phyloP scores from a whole-genome alignment of 495 filamentous ascomycete species.

The Amphirosellinia nigrospora region DNA sequence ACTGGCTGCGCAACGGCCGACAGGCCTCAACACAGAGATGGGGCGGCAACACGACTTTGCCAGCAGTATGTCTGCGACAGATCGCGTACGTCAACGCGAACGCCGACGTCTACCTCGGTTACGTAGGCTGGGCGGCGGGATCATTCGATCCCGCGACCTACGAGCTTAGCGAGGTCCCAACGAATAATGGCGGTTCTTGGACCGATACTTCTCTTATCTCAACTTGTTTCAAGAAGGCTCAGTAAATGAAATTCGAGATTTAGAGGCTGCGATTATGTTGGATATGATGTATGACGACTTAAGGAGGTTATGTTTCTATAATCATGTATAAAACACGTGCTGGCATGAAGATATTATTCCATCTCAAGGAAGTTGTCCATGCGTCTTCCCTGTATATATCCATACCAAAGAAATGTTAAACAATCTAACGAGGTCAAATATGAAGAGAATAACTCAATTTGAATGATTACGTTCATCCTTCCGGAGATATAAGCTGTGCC shows the following conservation, averaged over 20 bases:
- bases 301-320: background rate
- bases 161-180: constrained; percentile 52
- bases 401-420: background rate
- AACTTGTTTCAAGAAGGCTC: constrained; percentile 37
- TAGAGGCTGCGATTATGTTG: background rate
- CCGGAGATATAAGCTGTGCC: background rate
- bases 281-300: background rate
- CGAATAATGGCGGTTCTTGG: constrained; percentile 44
- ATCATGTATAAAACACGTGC: background rate
- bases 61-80: constrained; percentile 47
- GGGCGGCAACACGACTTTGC: constrained; percentile 57
- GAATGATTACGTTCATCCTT: background rate
- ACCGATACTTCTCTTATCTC: constrained; percentile 50
- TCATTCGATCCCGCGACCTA: constrained; percentile 46
- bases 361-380: background rate
- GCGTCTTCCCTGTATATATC: background rate
- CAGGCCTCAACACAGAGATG: constrained; percentile 58
- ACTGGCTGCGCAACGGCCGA: constrained; percentile 56
- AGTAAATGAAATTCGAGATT: background rate
- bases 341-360: background rate
- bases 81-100: constrained; percentile 49
- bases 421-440: background rate
- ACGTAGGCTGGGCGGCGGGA: constrained; percentile 60
- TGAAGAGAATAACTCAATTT: background rate
- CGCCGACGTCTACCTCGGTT: constrained; percentile 60